These are phyloP conservation scores for Leccinum griseonigrum DNA, from an alignment of 1,284 basidiomycete genomes.

Conservation along the genomic window DNA sequence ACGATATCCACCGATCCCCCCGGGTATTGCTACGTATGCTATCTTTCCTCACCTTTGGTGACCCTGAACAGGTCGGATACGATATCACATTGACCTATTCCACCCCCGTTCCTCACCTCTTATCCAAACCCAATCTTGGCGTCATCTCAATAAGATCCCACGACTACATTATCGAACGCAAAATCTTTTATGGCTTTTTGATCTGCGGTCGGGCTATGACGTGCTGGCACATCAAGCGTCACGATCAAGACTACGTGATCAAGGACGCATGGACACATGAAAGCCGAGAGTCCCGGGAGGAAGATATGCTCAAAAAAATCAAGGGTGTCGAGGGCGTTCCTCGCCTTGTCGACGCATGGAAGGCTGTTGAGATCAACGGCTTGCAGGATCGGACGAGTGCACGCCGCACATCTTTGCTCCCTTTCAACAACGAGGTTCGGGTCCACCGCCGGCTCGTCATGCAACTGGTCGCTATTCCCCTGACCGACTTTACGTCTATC, in stretches of 20 bases:
- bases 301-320: too few species aligned
- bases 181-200: neutral
- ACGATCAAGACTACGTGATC: neutral
- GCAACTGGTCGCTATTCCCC: neutral
- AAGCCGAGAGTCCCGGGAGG: too few species aligned
- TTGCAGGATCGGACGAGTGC: neutral
- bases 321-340: too few species aligned
- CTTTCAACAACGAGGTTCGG: neutral
- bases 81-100: too few species aligned
- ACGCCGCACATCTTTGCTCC: neutral
- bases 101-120: too few species aligned
- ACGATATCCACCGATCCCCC: neutral
- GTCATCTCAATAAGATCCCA: neutral
- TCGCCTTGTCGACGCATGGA: too few species aligned
- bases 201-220: neutral
- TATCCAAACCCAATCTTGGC: neutral
- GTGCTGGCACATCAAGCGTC: neutral
- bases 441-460: neutral
- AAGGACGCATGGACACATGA: too few species aligned
- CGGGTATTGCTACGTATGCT: neutral
- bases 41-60: neutral
- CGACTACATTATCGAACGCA: neutral
- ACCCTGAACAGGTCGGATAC: too few species aligned
- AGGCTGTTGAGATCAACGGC: too few species aligned
- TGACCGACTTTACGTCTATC: neutral